These are phyloP conservation scores for Umbelopsis sp. DNA, from an alignment of 192 early-diverging fungal genomes.

Conservation along the genomic window DNA sequence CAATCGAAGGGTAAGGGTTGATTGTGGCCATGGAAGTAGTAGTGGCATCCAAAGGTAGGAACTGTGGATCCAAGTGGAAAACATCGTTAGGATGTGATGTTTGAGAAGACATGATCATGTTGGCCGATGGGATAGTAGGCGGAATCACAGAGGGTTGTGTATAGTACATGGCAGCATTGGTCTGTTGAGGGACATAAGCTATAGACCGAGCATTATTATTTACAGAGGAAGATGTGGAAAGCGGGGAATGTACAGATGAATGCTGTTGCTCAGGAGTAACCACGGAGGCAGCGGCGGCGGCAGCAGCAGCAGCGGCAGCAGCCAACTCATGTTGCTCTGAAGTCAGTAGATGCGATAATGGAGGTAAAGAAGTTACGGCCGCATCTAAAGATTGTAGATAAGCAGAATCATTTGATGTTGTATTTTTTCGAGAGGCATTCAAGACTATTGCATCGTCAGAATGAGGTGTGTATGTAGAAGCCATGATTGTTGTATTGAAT, in stretches of 20 bases:
- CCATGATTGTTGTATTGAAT: background rate
- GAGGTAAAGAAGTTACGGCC: background rate
- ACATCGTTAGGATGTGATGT: background rate
- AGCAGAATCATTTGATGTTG: background rate
- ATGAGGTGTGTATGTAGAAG: background rate
- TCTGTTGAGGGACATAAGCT: background rate
- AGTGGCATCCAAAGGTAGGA: conserved; percentile 10
- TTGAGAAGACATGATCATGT: background rate
- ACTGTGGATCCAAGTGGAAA: background rate
- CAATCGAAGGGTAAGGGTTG: conserved; percentile 12
- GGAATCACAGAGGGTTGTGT: background rate
- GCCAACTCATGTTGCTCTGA: conserved; percentile 12
- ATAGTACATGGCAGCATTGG: conserved; percentile 9
- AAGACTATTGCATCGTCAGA: background rate
- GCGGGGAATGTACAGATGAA: background rate
- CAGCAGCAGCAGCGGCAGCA: conserved; percentile 5
- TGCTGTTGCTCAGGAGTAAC: background rate
- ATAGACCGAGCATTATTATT: background rate
- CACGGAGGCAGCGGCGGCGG: background rate
- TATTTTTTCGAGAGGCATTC: background rate
- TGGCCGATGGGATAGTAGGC: background rate
- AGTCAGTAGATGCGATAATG: conserved; percentile 11
- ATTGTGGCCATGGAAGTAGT: conserved; percentile 7
- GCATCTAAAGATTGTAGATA: conserved; percentile 6
- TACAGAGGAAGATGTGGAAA: conserved; percentile 4